phyloP scores from a whole-genome alignment of 768 basidiomycete species.

The Pulveroboletus sp. region DNA sequence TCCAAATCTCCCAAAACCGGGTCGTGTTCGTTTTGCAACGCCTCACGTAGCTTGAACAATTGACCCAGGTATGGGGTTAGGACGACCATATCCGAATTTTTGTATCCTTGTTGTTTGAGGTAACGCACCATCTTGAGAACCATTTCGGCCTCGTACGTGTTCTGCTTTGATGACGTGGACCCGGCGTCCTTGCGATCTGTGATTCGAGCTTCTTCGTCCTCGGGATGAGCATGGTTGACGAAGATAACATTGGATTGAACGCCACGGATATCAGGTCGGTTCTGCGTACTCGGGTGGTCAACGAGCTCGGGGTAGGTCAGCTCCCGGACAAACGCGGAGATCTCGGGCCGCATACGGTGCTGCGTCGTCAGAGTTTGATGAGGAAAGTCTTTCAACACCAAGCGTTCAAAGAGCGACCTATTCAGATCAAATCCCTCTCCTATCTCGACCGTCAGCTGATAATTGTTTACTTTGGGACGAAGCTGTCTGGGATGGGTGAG shows the following conservation, averaged over 20 bases:
- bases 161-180: slow-evolving; percentile 58
- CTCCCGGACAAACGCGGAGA: slow-evolving; percentile 58
- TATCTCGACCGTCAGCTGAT: slow-evolving; percentile 64
- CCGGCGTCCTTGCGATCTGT: slow-evolving; percentile 47
- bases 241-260: slow-evolving; percentile 60
- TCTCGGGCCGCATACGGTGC: slow-evolving; percentile 76
- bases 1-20: slow-evolving; percentile 29
- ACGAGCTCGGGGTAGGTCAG: slow-evolving; percentile 69
- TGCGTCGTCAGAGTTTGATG: slow-evolving; percentile 55
- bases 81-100: slow-evolving; percentile 56
- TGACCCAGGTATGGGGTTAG: slow-evolving; percentile 73
- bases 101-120: slow-evolving; percentile 67
- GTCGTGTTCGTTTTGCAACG: slow-evolving; percentile 46
- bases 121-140: slow-evolving; percentile 65
- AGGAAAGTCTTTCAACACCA: slow-evolving; percentile 60
- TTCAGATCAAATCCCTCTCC: slow-evolving; percentile 69
- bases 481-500: slow-evolving; percentile 48
- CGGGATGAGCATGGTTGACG: slow-evolving; percentile 54
- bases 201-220: slow-evolving; percentile 45
- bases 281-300: slow-evolving; percentile 50
- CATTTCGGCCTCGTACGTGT: slow-evolving; percentile 60
- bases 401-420: slow-evolving; percentile 65
- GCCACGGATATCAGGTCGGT: slow-evolving; percentile 53
- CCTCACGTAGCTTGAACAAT: slow-evolving; percentile 45
- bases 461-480: slow-evolving; percentile 70